Evolutionary conservation across 2,329 filamentous ascomycete genomes (phyloP), one percentile per base, ranked within the genome.

Genomic region (Exophiala viscosa): DNA sequence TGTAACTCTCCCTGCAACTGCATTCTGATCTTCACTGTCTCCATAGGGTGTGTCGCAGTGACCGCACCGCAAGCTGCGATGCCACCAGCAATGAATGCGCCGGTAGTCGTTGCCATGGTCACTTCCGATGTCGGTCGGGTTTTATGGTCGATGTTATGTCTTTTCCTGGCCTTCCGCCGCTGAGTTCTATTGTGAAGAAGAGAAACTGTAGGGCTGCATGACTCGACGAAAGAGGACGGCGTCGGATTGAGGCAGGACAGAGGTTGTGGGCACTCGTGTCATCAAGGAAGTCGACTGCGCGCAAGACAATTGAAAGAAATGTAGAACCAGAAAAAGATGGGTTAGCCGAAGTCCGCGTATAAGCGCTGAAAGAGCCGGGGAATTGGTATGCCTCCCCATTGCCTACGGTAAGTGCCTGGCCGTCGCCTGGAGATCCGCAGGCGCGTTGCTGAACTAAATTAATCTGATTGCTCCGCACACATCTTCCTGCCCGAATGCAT

Each of bases 1-100:
- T 96, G 90, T 50, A 99, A 82, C 72, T 99, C 93, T 71, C 93
- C 93, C 72, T 99, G 93, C 50, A 99, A 73, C 76, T 99, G 93
- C 81, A 99, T 84, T 87, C 91, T 88, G 69, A 97, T 97, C 82
- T 99, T 99, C 70, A 99, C 90, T 10, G 92, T 97, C 75, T 99
- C 93, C 75, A 97, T 97, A 52, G 91, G 91, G 73, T 99, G 93
- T 45, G 93, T 97, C 61, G 95, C 91, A 36, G 92, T 97, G 52
- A 99, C 93, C 60, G 93, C 93, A 67, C 93, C 93, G 74, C 92
- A 97, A 61, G 93, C 93, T 68, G 93, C 93, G 67, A 99, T 88
- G 69, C 93, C 93, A 69, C 93, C 93, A 52, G 93, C 92, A 66
- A 97, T 84, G 77, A 99, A 99, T 57, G 90, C 89, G 62, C 91